A percentile compares a stretch with the other conserved stretches of the same genome.
These are phyloP conservation scores for Glebionis coronaria DNA, from an alignment of 129 eudicot species.

Conservation along the genomic window DNA sequence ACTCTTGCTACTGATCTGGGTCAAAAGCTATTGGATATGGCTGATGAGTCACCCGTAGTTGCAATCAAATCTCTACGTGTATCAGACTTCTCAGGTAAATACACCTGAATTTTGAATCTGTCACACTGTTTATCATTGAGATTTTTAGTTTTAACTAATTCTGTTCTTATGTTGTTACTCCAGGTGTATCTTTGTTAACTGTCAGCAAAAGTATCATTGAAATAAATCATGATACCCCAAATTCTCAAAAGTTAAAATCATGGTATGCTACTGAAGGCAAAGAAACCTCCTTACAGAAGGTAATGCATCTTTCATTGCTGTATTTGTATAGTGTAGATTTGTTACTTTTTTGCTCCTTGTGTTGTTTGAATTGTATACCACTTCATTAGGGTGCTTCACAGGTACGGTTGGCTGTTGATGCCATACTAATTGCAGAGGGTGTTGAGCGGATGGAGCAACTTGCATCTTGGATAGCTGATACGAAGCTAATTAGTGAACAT, in stretches of 20 bases:
- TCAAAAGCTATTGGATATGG: conserved; percentile 79
- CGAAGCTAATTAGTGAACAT: too few relatives aligned
- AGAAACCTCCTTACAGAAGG: conserved; percentile 62
- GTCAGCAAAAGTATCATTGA: conserved; percentile 57
- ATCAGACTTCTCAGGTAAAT: conserved; percentile 77
- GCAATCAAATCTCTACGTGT: conserved; percentile 82
- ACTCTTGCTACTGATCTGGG: conserved; percentile 75
- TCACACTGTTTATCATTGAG: background rate
- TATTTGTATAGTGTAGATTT: too few relatives aligned
- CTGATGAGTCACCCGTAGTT: conserved; percentile 80
- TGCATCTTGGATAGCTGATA: too few relatives aligned
- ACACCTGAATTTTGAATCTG: background rate
- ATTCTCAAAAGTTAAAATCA: conserved; percentile 69
- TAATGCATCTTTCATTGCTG: too few relatives aligned
- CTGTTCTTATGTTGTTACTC: background rate
- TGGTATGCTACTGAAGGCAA: conserved; percentile 90
- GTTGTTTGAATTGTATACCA: too few relatives aligned
- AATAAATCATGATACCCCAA: conserved; percentile 74
- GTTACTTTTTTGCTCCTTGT: too few relatives aligned
- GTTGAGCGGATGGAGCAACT: too few relatives aligned
- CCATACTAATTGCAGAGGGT: too few relatives aligned
- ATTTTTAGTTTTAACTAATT: background rate
- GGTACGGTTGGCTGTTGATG: too few relatives aligned
- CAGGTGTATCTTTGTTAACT: conserved; percentile 83
- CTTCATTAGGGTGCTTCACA: too few relatives aligned